Evolutionary conservation across 352 stramenopile genomes (phyloP), one percentile per base, ranked within the genome.

Genomic region (Peronospora destructor): DNA sequence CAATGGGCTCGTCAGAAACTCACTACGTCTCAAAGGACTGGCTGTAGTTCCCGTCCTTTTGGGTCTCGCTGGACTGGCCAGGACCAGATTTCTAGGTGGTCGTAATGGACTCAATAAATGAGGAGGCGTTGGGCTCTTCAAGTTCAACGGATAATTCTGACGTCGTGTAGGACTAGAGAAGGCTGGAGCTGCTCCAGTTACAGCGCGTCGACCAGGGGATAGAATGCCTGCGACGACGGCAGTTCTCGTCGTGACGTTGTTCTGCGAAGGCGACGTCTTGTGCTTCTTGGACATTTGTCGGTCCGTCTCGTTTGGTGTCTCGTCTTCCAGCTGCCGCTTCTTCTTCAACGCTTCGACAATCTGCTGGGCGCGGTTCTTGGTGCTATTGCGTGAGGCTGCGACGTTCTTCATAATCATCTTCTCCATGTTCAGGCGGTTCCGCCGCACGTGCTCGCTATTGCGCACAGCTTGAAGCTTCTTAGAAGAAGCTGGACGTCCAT

Each of bases 401-500:
- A 88, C 76, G 55, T 91, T 91, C 49, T 87, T 88, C 60, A 87
- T 76, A 58, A 91, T 85, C 79, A 91, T 91, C 42, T 87, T 87
- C 61, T 91, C 79, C 76, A 88, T 88, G 52, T 86, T 91, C 29
- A 87, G 41, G 12, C 65, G 64, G 59, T 70, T 88, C 39, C 76
- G 79, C 0, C 78, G 75, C 51, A 68, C 11, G 13, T 89, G 64
- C 14, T 85, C 69, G 1, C 61, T 80, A 16, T 19, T 56, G 38
- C 59, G 59, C 1, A 28, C 41, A 34, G 39, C 30, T 36, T 45
- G 13, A 32, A 34, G 28, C 46, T 58, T 66, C 40, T 56, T 64
- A 37, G 33, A 35, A 8, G 51, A 40, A 7, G 35, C 39, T 3
- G 44, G 23, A 23, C 38, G 53, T 58, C 29, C 4, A 23, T 19